A percentile compares a stretch with the other conserved stretches of the same genome.
phyloP scores from a whole-genome alignment of 2,329 filamentous ascomycete genomes.

The Xylariaceae sp. region DNA sequence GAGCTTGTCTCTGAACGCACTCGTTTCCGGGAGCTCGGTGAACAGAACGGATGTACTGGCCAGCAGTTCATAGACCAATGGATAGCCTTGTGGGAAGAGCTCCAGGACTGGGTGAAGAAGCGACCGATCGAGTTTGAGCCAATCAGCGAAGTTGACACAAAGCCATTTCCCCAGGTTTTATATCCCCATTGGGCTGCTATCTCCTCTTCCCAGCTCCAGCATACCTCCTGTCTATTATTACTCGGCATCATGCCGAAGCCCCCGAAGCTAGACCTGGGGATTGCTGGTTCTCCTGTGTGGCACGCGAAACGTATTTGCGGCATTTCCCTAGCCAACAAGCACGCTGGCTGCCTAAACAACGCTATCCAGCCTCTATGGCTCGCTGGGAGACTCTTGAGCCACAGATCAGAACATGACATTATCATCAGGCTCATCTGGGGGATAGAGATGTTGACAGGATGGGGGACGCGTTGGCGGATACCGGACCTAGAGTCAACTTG shows the following conservation, averaged over 20 bases:
- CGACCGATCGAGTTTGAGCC: constrained; percentile 44
- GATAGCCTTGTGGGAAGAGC: constrained; percentile 43
- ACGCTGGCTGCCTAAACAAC: constrained; percentile 53
- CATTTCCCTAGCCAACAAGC: constrained; percentile 51
- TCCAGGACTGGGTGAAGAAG: constrained; percentile 43
- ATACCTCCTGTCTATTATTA: constrained; percentile 50
- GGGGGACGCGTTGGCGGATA: constrained; percentile 51
- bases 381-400: constrained; percentile 49
- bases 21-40: constrained; percentile 19
- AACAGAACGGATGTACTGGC: constrained; percentile 1
- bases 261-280: constrained; percentile 12
- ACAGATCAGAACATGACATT: constrained; percentile 38
- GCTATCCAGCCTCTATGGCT: constrained; percentile 55
- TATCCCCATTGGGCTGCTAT: constrained; percentile 52
- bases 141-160: constrained; percentile 36
- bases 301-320: constrained; percentile 53
- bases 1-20: constrained; percentile 47
- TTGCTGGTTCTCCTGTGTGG: constrained; percentile 42
- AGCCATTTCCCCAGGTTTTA: constrained; percentile 47
- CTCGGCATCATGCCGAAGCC: constrained; percentile 31
- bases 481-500: constrained; percentile 42
- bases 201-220: constrained; percentile 53
- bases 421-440: constrained; percentile 40
- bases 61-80: constrained; percentile 30
- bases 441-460: constrained; percentile 49